These are phyloP conservation scores for Gamsiella multidivaricata DNA, from an alignment of 192 early-diverging fungal genomes.

Conservation along the genomic window DNA sequence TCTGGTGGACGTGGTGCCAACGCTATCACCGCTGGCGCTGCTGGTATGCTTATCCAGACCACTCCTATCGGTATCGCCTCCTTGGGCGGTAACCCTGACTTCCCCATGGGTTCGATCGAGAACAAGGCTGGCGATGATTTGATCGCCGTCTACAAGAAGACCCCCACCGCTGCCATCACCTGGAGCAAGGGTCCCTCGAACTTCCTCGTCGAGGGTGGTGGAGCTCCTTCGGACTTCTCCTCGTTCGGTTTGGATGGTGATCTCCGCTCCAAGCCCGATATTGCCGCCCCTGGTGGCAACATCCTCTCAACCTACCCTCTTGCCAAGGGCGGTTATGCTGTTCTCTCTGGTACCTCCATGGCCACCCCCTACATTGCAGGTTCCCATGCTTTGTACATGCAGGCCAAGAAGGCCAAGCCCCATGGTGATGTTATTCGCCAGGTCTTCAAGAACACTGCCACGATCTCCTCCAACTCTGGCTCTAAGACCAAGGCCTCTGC, in stretches of 20 bases:
- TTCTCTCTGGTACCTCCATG: slow-evolving; percentile 57
- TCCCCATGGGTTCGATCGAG: slow-evolving; percentile 45
- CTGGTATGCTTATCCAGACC: slow-evolving; percentile 29
- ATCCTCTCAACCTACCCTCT: slow-evolving; percentile 56
- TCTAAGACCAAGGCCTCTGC: slow-evolving; percentile 21
- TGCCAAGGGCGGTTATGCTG: slow-evolving; percentile 16
- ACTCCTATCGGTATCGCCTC: slow-evolving; percentile 42
- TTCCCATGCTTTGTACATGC: slow-evolving; percentile 39
- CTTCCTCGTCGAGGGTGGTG: slow-evolving; percentile 35
- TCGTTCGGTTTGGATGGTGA: slow-evolving; percentile 73
- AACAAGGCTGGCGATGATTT: slow-evolving; percentile 52
- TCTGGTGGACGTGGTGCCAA: slow-evolving; percentile 60
- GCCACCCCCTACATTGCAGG: slow-evolving; percentile 58
- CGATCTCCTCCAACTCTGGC: slow-evolving; percentile 3
- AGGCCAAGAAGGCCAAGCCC: slow-evolving; percentile 18
- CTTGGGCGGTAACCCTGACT: slow-evolving; percentile 14
- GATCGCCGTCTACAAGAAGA: slow-evolving; percentile 26
- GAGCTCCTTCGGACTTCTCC: slow-evolving; percentile 66
- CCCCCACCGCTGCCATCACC: slow-evolving; percentile 4
- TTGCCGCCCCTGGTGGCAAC: slow-evolving; percentile 62
- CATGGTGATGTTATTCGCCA: slow-evolving; percentile 25
- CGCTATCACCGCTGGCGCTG: slow-evolving; percentile 19
- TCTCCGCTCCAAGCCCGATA: slow-evolving; percentile 66
- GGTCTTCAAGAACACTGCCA: slow-evolving; percentile 48
- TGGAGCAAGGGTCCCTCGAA: slow-evolving; percentile 22